Conservation (phyloP, 129 eudicot species). For the Lactuca sativa region DNA sequence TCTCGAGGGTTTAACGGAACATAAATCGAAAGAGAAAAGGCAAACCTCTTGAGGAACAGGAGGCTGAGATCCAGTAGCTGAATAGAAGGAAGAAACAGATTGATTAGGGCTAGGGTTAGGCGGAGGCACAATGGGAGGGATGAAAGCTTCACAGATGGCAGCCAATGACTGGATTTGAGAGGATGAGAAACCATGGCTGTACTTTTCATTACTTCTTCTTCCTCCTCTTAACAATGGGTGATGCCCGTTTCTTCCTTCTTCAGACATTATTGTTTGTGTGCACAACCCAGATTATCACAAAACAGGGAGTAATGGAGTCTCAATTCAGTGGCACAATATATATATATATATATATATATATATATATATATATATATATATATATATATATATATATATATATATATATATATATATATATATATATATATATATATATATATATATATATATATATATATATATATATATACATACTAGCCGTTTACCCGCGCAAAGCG, state of each 20-base stretch:
- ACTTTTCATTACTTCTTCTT: conserved; percentile 26
- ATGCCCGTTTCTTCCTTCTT: conserved; percentile 10
- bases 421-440: too few relatives aligned
- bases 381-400: not conserved
- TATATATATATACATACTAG: too few relatives aligned
- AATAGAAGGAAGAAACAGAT: conserved; percentile 28
- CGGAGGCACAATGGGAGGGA: conserved; percentile 55
- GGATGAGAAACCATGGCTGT: conserved; percentile 66
- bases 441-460: too few relatives aligned
- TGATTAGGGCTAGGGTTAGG: not conserved
- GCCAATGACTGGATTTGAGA: conserved; percentile 70
- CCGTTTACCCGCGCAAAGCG: too few relatives aligned
- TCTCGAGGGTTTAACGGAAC: not conserved
- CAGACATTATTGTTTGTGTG: conserved; percentile 15
- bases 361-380: too few relatives aligned
- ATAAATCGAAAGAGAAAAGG: not conserved
- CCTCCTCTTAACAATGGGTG: conserved; percentile 68
- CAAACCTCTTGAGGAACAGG: conserved; percentile 66
- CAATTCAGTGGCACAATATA: too few relatives aligned
- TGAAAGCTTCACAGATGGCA: conserved; percentile 63
- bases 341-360: too few relatives aligned
- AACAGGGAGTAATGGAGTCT: conserved; percentile 1
- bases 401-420: too few relatives aligned
- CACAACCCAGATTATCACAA: too few relatives aligned
- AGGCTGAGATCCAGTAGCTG: conserved; percentile 46